A percentile compares a stretch with the other conserved stretches of the same genome.
Evolutionary conservation across 1,284 basidiomycete species (phyloP).

Genomic region (Laetiporus sulphureus): DNA sequence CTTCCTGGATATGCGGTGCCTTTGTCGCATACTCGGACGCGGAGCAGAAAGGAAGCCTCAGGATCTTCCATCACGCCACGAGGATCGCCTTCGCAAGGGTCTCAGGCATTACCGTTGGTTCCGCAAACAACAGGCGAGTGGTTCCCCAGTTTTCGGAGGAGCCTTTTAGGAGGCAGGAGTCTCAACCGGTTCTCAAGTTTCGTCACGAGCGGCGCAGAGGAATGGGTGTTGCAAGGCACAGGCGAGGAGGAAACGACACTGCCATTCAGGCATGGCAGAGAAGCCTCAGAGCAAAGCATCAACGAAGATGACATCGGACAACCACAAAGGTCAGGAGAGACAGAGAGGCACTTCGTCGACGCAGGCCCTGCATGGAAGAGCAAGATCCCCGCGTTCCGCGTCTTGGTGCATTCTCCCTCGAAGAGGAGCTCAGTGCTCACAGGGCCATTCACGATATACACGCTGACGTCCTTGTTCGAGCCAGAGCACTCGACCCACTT

Average conservation of each 20-base stretch:
- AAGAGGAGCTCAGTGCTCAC: constrained; percentile 61
- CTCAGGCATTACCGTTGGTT: constrained; percentile 39
- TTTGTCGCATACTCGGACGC: constrained; percentile 16
- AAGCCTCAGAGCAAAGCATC: constrained; percentile 15
- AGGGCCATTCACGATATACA: constrained; percentile 72
- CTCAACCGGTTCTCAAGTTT: constrained; percentile 81
- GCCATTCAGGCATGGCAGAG: constrained; percentile 9
- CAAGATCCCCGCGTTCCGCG: constrained; percentile 63
- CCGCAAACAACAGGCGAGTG: constrained; percentile 74
- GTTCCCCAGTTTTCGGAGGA: constrained; percentile 64
- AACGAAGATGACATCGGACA: constrained; percentile 25
- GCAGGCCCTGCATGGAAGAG: constrained; percentile 68
- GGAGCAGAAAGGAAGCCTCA: constrained; percentile 34
- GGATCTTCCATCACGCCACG: constrained; percentile 47
- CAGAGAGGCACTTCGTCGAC: constrained; percentile 68
- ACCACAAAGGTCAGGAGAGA: constrained; percentile 36
- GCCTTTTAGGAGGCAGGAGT: constrained; percentile 67
- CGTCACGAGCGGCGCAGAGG: constrained; percentile 80
- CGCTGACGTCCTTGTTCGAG: constrained; percentile 68
- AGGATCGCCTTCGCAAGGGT: constrained; percentile 34
- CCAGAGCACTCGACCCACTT: constrained; percentile 14
- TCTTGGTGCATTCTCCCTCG: constrained; percentile 75
- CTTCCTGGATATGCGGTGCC: constrained; percentile 38
- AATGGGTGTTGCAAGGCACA: constrained; percentile 63
- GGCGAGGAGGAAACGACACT: constrained; percentile 19